phyloP scores from a whole-genome alignment of 2,329 filamentous ascomycete species.

The Colletotrichum magnum region DNA sequence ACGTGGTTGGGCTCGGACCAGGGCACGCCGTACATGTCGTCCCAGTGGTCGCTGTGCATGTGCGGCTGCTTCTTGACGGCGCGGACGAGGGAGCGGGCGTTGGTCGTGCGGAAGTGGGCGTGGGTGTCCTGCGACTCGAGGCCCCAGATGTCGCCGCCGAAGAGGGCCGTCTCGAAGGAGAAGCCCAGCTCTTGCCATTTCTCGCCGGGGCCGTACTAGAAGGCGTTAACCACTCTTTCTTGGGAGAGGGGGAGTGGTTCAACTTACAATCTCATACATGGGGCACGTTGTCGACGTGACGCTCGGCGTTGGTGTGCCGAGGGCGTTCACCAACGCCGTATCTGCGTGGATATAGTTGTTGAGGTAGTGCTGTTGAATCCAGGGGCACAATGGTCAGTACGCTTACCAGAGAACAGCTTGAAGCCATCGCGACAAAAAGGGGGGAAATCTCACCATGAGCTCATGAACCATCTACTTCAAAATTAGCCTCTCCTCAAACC shows the following conservation, averaged over 20 bases:
- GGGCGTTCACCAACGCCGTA: neutral
- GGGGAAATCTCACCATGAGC: neutral
- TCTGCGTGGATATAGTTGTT: neutral
- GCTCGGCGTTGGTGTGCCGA: neutral
- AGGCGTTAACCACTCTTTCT: neutral
- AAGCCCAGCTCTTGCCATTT: neutral
- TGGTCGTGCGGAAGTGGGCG: neutral
- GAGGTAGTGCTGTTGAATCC: neutral
- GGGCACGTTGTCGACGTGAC: neutral
- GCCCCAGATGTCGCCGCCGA: neutral
- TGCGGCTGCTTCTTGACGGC: neutral
- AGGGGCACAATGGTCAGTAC: no score
- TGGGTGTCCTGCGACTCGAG: neutral
- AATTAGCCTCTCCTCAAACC: neutral
- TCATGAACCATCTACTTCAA: slow-evolving; percentile 6
- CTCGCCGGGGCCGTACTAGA: slow-evolving; percentile 5
- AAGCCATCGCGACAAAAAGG: neutral
- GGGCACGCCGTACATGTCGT: no score
- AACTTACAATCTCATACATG: neutral
- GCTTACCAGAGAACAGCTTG: neutral
- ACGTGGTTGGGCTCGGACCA: neutral
- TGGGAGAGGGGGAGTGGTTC: no score
- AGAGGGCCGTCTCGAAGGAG: slow-evolving; percentile 7
- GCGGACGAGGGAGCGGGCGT: neutral
- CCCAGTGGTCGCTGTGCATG: neutral